Percentiles rank a stretch among this genome's conserved stretches.
These are phyloP conservation scores for Westerdykella aurantiaca DNA, from an alignment of 2,329 filamentous ascomycete genomes.

Conservation along the genomic window DNA sequence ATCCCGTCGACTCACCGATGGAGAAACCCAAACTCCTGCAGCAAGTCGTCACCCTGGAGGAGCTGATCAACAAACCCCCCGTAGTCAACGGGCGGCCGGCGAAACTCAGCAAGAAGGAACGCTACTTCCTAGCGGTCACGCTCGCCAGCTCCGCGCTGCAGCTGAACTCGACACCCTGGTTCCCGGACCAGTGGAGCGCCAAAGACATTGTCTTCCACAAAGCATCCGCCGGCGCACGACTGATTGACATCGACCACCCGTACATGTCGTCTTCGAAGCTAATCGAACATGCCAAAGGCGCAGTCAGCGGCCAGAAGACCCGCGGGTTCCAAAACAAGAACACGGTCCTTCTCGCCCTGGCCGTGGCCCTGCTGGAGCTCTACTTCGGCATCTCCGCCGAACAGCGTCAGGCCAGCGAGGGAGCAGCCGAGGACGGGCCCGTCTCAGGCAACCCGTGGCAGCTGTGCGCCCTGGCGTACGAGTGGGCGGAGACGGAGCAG, in stretches of 20 bases:
- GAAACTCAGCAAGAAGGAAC: slow-evolving; percentile 32
- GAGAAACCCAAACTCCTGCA: slow-evolving; percentile 9
- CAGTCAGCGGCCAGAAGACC: slow-evolving; percentile 5
- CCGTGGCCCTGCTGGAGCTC: slow-evolving; percentile 31
- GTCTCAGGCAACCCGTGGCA: slow-evolving; percentile 23
- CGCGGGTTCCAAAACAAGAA: slow-evolving; percentile 30
- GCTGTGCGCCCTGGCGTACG: slow-evolving; percentile 29
- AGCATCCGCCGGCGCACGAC: slow-evolving; percentile 10
- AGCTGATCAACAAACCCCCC: slow-evolving; percentile 23
- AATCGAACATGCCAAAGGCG: slow-evolving; percentile 5
- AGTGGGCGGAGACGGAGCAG: slow-evolving; percentile 30
- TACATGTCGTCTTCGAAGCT: slow-evolving; percentile 20
- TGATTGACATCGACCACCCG: slow-evolving; percentile 28
- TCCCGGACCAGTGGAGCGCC: slow-evolving; percentile 29
- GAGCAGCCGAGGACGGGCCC: slow-evolving; percentile 8
- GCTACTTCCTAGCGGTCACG: slow-evolving; percentile 33
- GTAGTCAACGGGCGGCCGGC: slow-evolving; percentile 19
- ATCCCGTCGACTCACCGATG: slow-evolving; percentile 12
- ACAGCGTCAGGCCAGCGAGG: slow-evolving; percentile 22
- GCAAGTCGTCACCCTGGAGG: slow-evolving; percentile 28
- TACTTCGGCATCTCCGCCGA: slow-evolving; percentile 34
- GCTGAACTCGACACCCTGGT: slow-evolving; percentile 35
- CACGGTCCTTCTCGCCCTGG: slow-evolving; percentile 30
- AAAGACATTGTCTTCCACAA: slow-evolving; percentile 32
- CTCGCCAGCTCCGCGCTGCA: slow-evolving; percentile 34